Base-by-base conservation (phyloP, 805 yeast genomes). In the Wickerhamomyces pijperi region DNA sequence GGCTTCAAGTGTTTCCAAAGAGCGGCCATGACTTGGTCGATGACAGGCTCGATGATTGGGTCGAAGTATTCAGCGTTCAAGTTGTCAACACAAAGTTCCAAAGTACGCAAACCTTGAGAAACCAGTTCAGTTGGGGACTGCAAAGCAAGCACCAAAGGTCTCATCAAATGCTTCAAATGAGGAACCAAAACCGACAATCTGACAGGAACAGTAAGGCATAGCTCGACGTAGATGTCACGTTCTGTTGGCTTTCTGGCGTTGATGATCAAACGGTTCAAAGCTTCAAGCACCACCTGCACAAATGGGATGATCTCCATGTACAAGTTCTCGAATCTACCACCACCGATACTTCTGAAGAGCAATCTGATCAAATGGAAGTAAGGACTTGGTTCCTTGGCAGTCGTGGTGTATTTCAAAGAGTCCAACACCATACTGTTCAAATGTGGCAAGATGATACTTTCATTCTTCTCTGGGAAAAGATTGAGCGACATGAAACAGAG, bases 401-500 rank as follows among this genome's bases (percentile, higher is more conserved):
- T 76, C 1, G 96, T 82, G 0, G 96, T 78, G 39, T 76, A 68
- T 42, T 78, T 77, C 55, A 92, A 65, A 0, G 94, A 83, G 41
- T 82, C 79, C 46, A 92, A 63, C 28, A 92, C 87, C 50, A 94
- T 65, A 43, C 82, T 78, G 54, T 84, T 82, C 52, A 92, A 68
- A 54, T 92, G 95, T 1, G 97, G 97, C 34, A 88, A 64, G 8
- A 92, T 70, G 5, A 92, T 95, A 42, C 75, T 67, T 59, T 94
- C 98, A 54, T 92, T 94, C 3, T 82, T 74, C 4, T 76, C 64
- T 1, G 97, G 97, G 56, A 87, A 90, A 37, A 90, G 64, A 50
- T 86, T 90, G 3, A 92, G 97, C 3, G 96, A 87, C 94, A 90
- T 86, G 60, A 92, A 90, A 49, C 95, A 86, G 32, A 92, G 65